Base-by-base conservation (phyloP, 768 basidiomycete genomes). In the Lactarius quietus region DNA sequence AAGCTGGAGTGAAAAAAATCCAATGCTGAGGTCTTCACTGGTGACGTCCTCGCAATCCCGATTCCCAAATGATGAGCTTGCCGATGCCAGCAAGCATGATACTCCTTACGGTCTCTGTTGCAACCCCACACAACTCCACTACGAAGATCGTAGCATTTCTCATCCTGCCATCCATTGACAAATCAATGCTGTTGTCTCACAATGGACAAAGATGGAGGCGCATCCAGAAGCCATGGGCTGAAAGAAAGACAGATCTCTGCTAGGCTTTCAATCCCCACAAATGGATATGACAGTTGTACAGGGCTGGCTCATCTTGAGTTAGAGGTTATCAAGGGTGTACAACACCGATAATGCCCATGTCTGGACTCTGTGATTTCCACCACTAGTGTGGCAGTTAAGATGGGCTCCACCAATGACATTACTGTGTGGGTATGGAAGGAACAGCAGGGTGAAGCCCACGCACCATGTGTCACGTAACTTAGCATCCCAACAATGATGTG, bases 211-310 rank as follows among this genome's bases (percentile, higher is more conserved):
- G 39, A 51, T 3, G 48, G 15, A 51, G 14, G 23, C 26, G 6
- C 26, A 6, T 51, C 12, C 10, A 23, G 6, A 48, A 8, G 38
- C 41, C 23, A 29, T 4, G 66, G 62, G 65, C 36, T 66, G 58
- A 59, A 41, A 43, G 8, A 17, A 10, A 52, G 68, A 71, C 79
- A 65, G 70, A 92, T 95, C 90, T 84, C 77, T 97, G 93, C 75
- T 99, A 97, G 39, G 97, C 97, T 75, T 98, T 96, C 48, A 98
- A 85, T 53, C 97, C 97, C 97, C 97, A 99, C 70, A 98, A 78
- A 35, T 96, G 86, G 80, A 98, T 97, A 76, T 98, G 95, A 29
- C 96, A 87, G 75, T 98, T 96, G 75, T 98, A 97, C 29, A 97
- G 83, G 17, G 90, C 92, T n/a, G 85, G 87, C 70, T 88, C 83